Conservation (phyloP, 2,329 filamentous ascomycete species). For the Periconia sp. region DNA sequence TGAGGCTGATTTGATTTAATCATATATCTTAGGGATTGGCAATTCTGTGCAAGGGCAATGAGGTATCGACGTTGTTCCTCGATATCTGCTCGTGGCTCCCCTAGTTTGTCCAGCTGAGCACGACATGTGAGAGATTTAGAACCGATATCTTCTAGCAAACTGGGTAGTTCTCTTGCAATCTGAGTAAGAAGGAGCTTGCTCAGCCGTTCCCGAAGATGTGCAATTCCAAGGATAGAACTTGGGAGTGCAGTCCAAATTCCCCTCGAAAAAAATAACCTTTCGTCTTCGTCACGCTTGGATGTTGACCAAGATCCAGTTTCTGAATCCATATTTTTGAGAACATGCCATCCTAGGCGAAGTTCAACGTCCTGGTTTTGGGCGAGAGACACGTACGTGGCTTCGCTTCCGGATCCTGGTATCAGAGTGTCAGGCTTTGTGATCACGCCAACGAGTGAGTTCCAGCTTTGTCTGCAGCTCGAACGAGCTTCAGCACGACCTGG, state of each 20-base stretch:
- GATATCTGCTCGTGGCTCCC: conserved; percentile 47
- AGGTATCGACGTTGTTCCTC: conserved; percentile 54
- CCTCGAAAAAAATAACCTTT: conserved; percentile 12
- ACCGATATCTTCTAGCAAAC: conserved; percentile 27
- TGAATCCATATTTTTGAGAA: conserved; percentile 31
- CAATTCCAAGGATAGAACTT: conserved; percentile 43
- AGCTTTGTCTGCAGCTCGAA: conserved; percentile 46
- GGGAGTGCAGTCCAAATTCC: conserved; percentile 16
- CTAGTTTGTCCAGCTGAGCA: conserved; percentile 48
- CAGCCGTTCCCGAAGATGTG: conserved; percentile 49
- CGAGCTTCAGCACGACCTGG: conserved; percentile 35
- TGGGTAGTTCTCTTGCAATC: conserved; percentile 24
- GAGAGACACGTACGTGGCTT: conserved; percentile 19
- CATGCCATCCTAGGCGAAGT: conserved; percentile 36
- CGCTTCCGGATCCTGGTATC: conserved; percentile 17
- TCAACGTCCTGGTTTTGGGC: conserved; percentile 31
- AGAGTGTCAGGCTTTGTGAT: conserved; percentile 57
- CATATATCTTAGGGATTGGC: too few species aligned
- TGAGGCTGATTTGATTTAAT: too few species aligned
- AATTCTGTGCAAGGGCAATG: conserved; percentile 43
- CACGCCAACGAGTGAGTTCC: conserved; percentile 55
- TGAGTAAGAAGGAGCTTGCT: conserved; percentile 50
- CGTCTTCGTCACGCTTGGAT: conserved; percentile 12
- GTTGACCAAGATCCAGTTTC: conserved; percentile 13
- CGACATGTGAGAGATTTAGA: conserved; percentile 16